Percentiles rank a stretch among this genome's conserved stretches.
These are phyloP conservation scores for Cystobasidium ongulense DNA, from an alignment of 768 basidiomycete genomes.

Conservation along the genomic window DNA sequence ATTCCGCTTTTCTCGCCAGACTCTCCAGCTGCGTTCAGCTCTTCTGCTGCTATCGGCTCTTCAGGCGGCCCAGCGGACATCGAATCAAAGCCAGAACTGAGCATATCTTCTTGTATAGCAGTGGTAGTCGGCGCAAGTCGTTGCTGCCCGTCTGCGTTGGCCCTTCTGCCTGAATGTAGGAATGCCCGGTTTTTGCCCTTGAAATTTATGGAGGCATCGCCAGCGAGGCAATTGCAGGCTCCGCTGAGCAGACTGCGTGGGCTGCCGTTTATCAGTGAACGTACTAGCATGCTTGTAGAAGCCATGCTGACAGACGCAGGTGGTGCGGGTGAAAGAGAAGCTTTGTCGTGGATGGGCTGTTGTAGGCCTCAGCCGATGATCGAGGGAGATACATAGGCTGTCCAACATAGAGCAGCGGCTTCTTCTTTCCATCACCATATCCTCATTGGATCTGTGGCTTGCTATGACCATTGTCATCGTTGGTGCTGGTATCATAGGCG, in stretches of 20 bases:
- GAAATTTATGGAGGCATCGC: neutral
- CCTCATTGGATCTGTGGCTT: too few species aligned
- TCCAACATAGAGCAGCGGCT: too few species aligned
- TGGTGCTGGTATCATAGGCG: slow-evolving; percentile 21
- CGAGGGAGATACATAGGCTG: neutral
- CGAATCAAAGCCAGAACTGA: neutral
- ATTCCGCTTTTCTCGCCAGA: neutral
- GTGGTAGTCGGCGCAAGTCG: neutral
- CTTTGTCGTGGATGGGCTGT: neutral
- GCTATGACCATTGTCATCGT: slow-evolving; percentile 1
- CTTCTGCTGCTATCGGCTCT: neutral
- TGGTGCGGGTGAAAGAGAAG: neutral
- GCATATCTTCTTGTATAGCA: neutral
- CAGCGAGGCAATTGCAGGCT: neutral
- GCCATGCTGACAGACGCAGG: neutral
- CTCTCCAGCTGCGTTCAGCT: neutral
- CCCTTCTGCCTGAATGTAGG: neutral
- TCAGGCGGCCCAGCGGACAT: neutral
- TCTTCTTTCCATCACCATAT: too few species aligned
- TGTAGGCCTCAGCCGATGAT: neutral
- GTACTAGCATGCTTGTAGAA: neutral
- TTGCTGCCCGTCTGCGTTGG: neutral
- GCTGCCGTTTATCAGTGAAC: neutral
- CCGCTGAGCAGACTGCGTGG: neutral
- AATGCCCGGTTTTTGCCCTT: slow-evolving; percentile 7